These are phyloP conservation scores for Kurtzmaniella quercitrusa DNA, from an alignment of 1,139 yeast species.

Conservation along the genomic window DNA sequence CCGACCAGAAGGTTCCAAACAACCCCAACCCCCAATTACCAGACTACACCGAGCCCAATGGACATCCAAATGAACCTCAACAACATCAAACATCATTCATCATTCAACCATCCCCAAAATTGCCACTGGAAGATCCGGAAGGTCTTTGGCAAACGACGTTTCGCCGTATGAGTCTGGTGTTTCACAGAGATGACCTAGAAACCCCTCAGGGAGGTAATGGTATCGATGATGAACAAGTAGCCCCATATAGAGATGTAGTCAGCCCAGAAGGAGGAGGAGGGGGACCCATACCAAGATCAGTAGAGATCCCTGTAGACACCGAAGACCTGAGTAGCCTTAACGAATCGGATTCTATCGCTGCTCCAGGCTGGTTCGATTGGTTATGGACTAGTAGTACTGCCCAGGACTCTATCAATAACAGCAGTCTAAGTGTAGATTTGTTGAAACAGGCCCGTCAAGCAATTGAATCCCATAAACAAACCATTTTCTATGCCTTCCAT, in stretches of 20 bases:
- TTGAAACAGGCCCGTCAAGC: constrained; percentile 32
- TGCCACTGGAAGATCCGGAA: background rate
- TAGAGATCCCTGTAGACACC: background rate
- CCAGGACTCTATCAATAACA: background rate
- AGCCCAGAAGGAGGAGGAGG: no score
- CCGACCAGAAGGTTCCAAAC: background rate
- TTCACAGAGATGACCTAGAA: background rate
- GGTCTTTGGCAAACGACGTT: background rate
- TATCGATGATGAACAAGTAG: background rate
- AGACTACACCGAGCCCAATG: background rate
- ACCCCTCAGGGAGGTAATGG: background rate
- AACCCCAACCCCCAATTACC: no score
- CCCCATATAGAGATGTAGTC: background rate
- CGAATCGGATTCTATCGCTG: background rate
- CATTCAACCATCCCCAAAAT: background rate
- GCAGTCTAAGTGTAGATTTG: constrained; percentile 10
- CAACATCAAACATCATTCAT: background rate
- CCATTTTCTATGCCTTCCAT: constrained; percentile 33
- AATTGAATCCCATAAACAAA: constrained; percentile 31
- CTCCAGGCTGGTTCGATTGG: background rate
- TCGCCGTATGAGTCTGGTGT: background rate
- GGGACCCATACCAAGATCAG: background rate
- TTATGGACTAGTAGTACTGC: background rate
- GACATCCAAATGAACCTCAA: background rate
- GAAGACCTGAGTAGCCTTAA: background rate